Base-by-base conservation (phyloP, 257 asterid species). In the Marsdenia floribunda region DNA sequence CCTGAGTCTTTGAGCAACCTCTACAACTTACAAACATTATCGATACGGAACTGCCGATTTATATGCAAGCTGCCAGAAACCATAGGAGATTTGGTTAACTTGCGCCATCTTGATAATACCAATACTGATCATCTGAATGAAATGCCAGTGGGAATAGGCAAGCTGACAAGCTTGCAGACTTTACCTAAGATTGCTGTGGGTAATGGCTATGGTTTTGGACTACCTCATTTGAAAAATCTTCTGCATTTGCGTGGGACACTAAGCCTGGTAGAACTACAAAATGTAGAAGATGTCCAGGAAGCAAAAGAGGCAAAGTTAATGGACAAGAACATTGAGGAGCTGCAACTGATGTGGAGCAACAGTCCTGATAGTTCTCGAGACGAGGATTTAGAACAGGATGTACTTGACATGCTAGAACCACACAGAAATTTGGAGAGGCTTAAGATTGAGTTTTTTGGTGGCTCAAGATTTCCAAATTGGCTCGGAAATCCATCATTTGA, bases 91-190 rank as follows among this genome's bases (percentile, higher is more conserved):
- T 83, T 90, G 71, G 74, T 82, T 21, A 88, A 81, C 67, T 77
- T 90, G 84, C 84, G 86, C 40, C 91, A 88, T 80, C 91, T 84
- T 61, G 96, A 90, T 78, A 85, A 83, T 80, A 83, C 87, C 3
- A 76, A 81, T 59, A 90, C 96, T 26, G 89, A 82, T 70, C 78
- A 81, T 65, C 84, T 88, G 81, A 90, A 73, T 74, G 90, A 85
- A 78, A 74, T 90, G 86, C 89, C 96, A 3, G 77, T 74, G 26
- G 82, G 83, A 74, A 85, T 88, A 58, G 85, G 93, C 46, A 68
- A 82, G 9, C 76, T 88, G 82, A 79, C 50, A 42, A 75, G 53
- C 78, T 81, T 88, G 72, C 92, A 79, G 80, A 86, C 90, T 16
- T 80, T 90, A 70, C 90, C 90, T 33, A 86, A 85, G 78, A 76